A percentile compares a stretch with the other conserved stretches of the same genome.
Evolutionary conservation across 1,284 basidiomycete genomes (phyloP).

Genomic region (Rhodofomes roseus): DNA sequence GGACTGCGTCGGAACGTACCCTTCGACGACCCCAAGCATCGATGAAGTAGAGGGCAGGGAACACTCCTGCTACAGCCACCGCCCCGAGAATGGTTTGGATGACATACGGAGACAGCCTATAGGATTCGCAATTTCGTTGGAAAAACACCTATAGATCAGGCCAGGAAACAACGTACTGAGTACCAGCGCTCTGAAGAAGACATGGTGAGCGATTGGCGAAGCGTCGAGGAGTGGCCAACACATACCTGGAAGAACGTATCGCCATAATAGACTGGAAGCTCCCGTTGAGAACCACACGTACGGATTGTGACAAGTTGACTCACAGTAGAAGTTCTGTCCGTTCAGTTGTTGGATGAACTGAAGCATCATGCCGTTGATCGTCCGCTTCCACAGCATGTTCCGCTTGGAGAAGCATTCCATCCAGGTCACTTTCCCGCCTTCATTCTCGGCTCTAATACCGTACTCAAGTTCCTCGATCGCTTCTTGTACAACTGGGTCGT

Average conservation of each 20-base stretch:
- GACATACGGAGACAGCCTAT: slow-evolving; percentile 63
- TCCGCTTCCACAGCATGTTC: slow-evolving; percentile 70
- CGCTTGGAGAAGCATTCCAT: slow-evolving; percentile 70
- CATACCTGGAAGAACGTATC: slow-evolving; percentile 67
- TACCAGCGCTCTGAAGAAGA: slow-evolving; percentile 49
- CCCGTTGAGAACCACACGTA: background rate
- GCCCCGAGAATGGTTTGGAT: slow-evolving; percentile 72
- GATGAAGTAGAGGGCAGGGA: slow-evolving; percentile 64
- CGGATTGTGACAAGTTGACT: slow-evolving; percentile 15
- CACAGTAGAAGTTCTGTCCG: slow-evolving; percentile 74
- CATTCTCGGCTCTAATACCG: slow-evolving; percentile 66
- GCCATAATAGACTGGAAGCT: slow-evolving; percentile 63
- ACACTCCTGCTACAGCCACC: slow-evolving; percentile 62
- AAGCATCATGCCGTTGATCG: slow-evolving; percentile 75
- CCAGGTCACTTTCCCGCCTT: slow-evolving; percentile 79
- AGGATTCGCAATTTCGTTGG: background rate
- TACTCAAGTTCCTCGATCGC: slow-evolving; percentile 68
- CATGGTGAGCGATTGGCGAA: background rate
- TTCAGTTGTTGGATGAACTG: slow-evolving; percentile 81
- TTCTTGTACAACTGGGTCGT: slow-evolving; percentile 62
- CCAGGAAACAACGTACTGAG: slow-evolving; percentile 38
- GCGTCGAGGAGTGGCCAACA: background rate
- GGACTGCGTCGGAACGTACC: slow-evolving; percentile 29
- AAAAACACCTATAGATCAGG: background rate
- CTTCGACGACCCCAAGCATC: slow-evolving; percentile 63